phyloP scores from a whole-genome alignment of 768 basidiomycete genomes.

The Steccherinum ochraceum region DNA sequence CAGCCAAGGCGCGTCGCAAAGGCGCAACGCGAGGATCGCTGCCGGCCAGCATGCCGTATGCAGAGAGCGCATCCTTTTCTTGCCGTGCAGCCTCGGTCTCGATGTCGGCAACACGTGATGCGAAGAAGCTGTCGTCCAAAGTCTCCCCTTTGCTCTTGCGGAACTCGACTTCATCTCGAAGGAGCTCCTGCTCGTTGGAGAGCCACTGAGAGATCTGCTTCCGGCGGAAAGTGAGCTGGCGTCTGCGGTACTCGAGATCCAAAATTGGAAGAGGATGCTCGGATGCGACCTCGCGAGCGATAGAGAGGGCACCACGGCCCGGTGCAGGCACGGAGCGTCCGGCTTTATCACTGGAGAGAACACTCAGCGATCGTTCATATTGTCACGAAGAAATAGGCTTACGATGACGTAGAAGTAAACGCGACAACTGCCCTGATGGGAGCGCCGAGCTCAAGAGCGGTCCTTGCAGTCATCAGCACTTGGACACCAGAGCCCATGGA shows the following conservation, averaged over 20 bases:
- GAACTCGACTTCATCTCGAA: conserved; percentile 70
- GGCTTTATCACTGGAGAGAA: conserved; percentile 92
- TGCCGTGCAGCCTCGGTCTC: conserved; percentile 89
- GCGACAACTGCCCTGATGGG: conserved; percentile 91
- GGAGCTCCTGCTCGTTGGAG: conserved; percentile 76
- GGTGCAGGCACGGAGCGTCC: conserved; percentile 97
- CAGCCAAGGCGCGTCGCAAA: conserved; percentile 89
- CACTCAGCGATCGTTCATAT: conserved; percentile 4
- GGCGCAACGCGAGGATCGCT: conserved; percentile 82
- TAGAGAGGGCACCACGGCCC: conserved; percentile 84
- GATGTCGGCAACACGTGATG: conserved; percentile 72
- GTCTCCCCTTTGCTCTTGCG: conserved; percentile 47
- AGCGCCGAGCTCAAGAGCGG: conserved; percentile 89
- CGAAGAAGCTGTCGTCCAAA: conserved; percentile 63
- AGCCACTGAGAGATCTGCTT: conserved; percentile 95
- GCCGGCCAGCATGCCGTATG: conserved; percentile 94
- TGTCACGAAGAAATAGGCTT: conserved; percentile 28
- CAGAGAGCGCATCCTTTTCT: conserved; percentile 88
- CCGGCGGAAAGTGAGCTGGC: conserved; percentile 94
- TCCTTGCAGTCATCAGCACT: conserved; percentile 94
- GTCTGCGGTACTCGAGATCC: conserved; percentile 80
- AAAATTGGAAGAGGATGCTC: conserved; percentile 78
- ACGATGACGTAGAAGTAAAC: conserved; percentile 96
- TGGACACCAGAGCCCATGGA: conserved; percentile 95
- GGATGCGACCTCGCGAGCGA: conserved; percentile 79